These are phyloP conservation scores for Sphagnum tenellum DNA, from an alignment of 225 moss, liverwort and hornwort genomes.

Conservation along the genomic window DNA sequence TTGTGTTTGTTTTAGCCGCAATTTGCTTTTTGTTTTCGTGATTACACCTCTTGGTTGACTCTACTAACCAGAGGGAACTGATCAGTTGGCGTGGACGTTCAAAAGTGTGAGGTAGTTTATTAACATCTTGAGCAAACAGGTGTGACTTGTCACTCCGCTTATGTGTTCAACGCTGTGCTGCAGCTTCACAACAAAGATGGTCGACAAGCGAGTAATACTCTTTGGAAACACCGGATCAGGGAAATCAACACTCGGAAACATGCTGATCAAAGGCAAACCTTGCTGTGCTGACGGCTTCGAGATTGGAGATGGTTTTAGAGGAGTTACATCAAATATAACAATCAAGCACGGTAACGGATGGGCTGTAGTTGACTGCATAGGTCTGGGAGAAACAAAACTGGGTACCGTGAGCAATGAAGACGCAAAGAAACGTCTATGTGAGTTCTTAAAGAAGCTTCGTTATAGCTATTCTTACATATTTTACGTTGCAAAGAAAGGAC, in stretches of 20 bases:
- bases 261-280: background rate
- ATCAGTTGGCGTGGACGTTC: too few relatives aligned
- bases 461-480: conserved; percentile 4
- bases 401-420: background rate
- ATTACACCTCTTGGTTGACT: too few relatives aligned
- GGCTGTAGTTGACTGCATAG: background rate
- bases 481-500: background rate
- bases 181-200: too few relatives aligned
- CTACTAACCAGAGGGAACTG: too few relatives aligned
- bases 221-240: conserved; percentile 4
- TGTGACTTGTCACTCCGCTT: too few relatives aligned
- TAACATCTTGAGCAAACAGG: too few relatives aligned
- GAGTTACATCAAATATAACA: background rate
- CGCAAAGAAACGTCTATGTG: conserved; percentile 1
- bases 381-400: background rate
- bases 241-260: conserved; percentile 3
- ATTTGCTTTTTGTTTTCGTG: too few relatives aligned
- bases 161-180: too few relatives aligned
- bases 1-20: too few relatives aligned
- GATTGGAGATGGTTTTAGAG: conserved; percentile 1
- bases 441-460: background rate
- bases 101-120: too few relatives aligned
- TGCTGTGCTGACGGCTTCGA: background rate
- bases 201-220: background rate
- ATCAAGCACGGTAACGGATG: conserved; percentile 1